Conservation (phyloP, 1,284 basidiomycete species). For the Apiotrichum akiyoshidainum region DNA sequence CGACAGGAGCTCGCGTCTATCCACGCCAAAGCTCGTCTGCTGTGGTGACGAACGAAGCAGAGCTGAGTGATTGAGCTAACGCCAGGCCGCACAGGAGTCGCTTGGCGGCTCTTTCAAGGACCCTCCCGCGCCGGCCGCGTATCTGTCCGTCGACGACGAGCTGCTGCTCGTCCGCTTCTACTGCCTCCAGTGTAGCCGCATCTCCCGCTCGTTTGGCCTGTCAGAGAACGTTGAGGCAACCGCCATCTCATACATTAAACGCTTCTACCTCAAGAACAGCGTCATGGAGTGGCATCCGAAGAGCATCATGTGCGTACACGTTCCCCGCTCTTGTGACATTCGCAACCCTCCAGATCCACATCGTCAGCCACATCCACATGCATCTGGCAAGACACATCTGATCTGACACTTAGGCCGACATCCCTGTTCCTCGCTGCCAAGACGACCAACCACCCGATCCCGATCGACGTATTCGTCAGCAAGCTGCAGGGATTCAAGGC, state of each 20-base stretch:
- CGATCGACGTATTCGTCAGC: constrained; percentile 75
- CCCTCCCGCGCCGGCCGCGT: constrained; percentile 52
- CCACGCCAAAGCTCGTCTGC: too few relatives aligned
- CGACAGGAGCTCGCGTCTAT: constrained; percentile 8
- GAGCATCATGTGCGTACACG: constrained; percentile 77
- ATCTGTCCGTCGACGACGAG: constrained; percentile 79
- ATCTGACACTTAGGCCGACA: constrained; percentile 70
- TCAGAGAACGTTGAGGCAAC: constrained; percentile 91
- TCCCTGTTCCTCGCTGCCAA: constrained; percentile 93
- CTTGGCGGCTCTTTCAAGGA: constrained; percentile 8
- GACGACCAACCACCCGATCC: constrained; percentile 89
- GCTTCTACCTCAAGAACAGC: constrained; percentile 96
- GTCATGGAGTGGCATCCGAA: constrained; percentile 99
- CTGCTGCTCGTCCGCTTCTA: constrained; percentile 84
- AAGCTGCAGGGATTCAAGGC: constrained; percentile 74
- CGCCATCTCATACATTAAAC: constrained; percentile 84
- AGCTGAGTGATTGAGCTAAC: too few relatives aligned
- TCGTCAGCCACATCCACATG: not conserved
- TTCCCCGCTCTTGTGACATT: too few relatives aligned
- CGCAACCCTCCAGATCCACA: too few relatives aligned
- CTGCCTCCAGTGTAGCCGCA: constrained; percentile 74
- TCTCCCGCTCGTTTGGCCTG: constrained; percentile 76
- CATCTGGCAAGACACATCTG: too few relatives aligned
- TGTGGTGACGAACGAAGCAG: too few relatives aligned
- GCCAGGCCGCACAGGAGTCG: constrained; percentile 11